These are phyloP conservation scores for Sanghuangporus baumii DNA, from an alignment of 1,284 basidiomycete genomes.

Conservation along the genomic window DNA sequence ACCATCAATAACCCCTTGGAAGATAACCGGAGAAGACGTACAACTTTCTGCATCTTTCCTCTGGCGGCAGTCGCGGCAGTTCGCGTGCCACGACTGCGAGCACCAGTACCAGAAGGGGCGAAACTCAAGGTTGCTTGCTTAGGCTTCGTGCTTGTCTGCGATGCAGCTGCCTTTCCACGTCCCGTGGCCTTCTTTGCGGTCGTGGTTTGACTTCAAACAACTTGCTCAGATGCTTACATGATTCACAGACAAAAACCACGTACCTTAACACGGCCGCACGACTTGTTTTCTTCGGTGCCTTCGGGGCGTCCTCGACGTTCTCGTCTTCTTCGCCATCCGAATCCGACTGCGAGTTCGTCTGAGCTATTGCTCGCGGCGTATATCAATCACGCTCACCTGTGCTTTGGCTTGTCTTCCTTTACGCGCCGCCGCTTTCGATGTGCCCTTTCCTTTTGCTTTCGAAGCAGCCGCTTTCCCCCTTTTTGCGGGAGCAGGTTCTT, in stretches of 20 bases:
- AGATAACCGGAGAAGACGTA: slow-evolving; percentile 15
- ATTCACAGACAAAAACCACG: slow-evolving; percentile 18
- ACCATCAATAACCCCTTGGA: background rate
- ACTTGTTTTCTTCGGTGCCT: slow-evolving; percentile 53
- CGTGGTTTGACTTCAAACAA: slow-evolving; percentile 32
- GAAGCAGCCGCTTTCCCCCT: slow-evolving; percentile 29
- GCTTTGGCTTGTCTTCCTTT: slow-evolving; percentile 28
- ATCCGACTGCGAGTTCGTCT: background rate
- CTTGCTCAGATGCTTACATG: background rate
- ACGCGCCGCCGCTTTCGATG: slow-evolving; percentile 19
- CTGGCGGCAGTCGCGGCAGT: slow-evolving; percentile 55
- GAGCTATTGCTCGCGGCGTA: slow-evolving; percentile 6
- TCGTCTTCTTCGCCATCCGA: slow-evolving; percentile 29
- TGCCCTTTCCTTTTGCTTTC: slow-evolving; percentile 10
- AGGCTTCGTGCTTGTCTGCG: slow-evolving; percentile 26
- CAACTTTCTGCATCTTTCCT: slow-evolving; percentile 39
- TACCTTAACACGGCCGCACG: slow-evolving; percentile 62
- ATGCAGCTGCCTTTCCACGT: slow-evolving; percentile 42
- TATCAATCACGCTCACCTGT: slow-evolving; percentile 12
- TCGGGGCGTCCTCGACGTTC: slow-evolving; percentile 47
- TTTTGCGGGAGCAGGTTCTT: slow-evolving; percentile 49
- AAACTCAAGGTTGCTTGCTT: slow-evolving; percentile 60
- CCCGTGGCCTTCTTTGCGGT: slow-evolving; percentile 53
- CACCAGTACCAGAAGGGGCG: slow-evolving; percentile 41
- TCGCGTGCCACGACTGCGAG: slow-evolving; percentile 39